Percentiles rank a stretch among this genome's conserved stretches.
phyloP scores from a whole-genome alignment of 2,329 filamentous ascomycete species.

The Chrysosporium keratinophilum region DNA sequence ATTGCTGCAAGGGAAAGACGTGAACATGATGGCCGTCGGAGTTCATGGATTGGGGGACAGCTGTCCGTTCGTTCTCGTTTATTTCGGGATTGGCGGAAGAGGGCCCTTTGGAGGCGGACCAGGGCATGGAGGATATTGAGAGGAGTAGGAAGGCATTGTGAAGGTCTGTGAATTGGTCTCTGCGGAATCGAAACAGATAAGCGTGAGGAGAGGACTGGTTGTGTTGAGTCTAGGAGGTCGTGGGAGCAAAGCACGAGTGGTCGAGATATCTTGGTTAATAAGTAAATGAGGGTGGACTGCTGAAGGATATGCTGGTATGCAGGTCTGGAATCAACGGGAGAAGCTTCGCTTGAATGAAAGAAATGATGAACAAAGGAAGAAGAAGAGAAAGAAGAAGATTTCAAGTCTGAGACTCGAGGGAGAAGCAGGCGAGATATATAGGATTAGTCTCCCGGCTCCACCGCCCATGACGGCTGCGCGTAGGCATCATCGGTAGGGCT shows the following conservation, averaged over 20 bases:
- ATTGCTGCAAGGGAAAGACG: too few species aligned
- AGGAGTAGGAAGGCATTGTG: slow-evolving; percentile 19
- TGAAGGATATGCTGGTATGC: background rate
- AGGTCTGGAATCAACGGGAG: background rate
- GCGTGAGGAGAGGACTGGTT: background rate
- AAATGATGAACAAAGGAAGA: background rate
- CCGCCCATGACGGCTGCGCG: background rate
- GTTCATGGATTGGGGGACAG: background rate
- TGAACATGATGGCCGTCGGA: background rate
- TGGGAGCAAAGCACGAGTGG: background rate
- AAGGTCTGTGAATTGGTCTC: background rate
- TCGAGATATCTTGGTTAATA: too few species aligned
- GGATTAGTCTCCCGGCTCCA: slow-evolving; percentile 10
- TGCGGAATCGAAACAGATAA: background rate
- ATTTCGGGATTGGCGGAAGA: slow-evolving; percentile 19
- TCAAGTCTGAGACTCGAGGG: background rate
- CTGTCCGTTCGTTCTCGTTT: background rate
- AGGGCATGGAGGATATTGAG: slow-evolving; percentile 20
- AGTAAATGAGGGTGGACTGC: background rate
- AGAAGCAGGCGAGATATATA: slow-evolving; percentile 6
- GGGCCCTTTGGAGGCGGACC: slow-evolving; percentile 19
- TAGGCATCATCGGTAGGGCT: slow-evolving; percentile 7
- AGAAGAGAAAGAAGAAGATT: background rate
- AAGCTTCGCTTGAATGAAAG: background rate
- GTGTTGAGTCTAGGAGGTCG: background rate